Evolutionary conservation across 108 stramenopile species (phyloP).

Genomic region (Cyclotella sp.): DNA sequence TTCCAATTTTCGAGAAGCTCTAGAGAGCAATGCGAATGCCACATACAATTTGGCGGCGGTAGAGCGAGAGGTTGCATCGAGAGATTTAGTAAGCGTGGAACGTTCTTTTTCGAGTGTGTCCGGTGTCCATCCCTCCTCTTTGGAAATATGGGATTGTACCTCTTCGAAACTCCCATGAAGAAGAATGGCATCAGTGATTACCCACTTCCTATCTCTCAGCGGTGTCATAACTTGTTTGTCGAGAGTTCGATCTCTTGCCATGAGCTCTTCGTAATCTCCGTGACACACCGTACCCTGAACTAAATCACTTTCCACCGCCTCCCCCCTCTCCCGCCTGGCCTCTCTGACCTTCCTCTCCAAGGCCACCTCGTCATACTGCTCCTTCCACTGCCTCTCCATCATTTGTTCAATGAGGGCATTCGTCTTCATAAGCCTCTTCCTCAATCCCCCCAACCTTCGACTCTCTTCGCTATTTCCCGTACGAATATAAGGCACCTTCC

Average conservation of each 20-base stretch:
- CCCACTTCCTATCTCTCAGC: constrained; percentile 31
- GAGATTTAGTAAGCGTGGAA: neutral
- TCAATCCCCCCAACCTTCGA: neutral
- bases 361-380: constrained; percentile 12
- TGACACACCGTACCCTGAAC: neutral
- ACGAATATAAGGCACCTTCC: constrained; percentile 3
- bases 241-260: neutral
- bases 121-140: constrained; percentile 24
- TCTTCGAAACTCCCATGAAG: constrained; percentile 42
- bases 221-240: neutral
- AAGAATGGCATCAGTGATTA: constrained; percentile 31
- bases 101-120: constrained; percentile 22
- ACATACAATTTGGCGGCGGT: constrained; percentile 29
- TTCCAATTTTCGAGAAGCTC: constrained; percentile 15
- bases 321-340: constrained; percentile 26
- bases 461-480: constrained; percentile 7
- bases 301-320: neutral
- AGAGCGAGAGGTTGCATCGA: constrained; percentile 22
- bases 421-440: constrained; percentile 25
- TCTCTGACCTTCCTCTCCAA: constrained; percentile 28
- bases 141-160: constrained; percentile 7
- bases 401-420: constrained; percentile 35
- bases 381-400: constrained; percentile 25
- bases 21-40: constrained; percentile 30
- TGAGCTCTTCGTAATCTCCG: constrained; percentile 36